phyloP scores from a whole-genome alignment of 2,329 filamentous ascomycete genomes.

The Pseudogymnoascus sp. region DNA sequence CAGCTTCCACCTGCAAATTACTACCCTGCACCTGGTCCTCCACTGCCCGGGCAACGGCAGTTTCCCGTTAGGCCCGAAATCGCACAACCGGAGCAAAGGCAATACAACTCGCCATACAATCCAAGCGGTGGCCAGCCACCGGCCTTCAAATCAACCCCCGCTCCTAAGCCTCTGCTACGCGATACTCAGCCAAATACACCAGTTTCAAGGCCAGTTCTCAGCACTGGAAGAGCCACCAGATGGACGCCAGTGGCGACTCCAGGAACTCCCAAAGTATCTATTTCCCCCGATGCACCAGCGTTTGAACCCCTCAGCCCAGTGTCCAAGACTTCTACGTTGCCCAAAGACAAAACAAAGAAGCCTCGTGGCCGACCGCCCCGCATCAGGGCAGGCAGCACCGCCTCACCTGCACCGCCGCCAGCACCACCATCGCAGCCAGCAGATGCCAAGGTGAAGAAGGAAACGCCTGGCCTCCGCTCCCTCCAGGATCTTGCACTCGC shows the following conservation, averaged over 20 bases:
- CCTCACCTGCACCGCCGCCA: constrained; percentile 17
- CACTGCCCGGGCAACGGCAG: constrained; percentile 3
- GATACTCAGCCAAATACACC: constrained; percentile 22
- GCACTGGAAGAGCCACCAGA: constrained; percentile 40
- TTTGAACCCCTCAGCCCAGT: constrained; percentile 51
- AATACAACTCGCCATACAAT: constrained; percentile 28
- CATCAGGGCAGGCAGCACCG: constrained; percentile 20
- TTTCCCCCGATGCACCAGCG: constrained; percentile 41
- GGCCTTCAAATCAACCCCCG: constrained; percentile 10
- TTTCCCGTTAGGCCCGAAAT: constrained; percentile 14
- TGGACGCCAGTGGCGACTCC: constrained; percentile 50
- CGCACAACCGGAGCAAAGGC: constrained; percentile 20
- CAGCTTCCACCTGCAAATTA: constrained; percentile 15
- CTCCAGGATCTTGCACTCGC: constrained; percentile 35
- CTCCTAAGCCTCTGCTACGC: constrained; percentile 13
- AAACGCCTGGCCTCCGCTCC: constrained; percentile 21
- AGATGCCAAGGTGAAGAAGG: constrained; percentile 29
- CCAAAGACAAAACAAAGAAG: constrained; percentile 11
- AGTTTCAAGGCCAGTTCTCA: constrained; percentile 12
- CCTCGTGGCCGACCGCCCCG: constrained; percentile 14
- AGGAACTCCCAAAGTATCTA: constrained; percentile 43
- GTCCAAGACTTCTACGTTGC: constrained; percentile 28
- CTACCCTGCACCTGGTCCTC: constrained; percentile 18
- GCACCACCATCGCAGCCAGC: constrained; percentile 15
- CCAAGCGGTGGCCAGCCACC: constrained; percentile 19